Conservation (phyloP, 176 grass and related monocot genomes). For the Melocanna baccifera region DNA sequence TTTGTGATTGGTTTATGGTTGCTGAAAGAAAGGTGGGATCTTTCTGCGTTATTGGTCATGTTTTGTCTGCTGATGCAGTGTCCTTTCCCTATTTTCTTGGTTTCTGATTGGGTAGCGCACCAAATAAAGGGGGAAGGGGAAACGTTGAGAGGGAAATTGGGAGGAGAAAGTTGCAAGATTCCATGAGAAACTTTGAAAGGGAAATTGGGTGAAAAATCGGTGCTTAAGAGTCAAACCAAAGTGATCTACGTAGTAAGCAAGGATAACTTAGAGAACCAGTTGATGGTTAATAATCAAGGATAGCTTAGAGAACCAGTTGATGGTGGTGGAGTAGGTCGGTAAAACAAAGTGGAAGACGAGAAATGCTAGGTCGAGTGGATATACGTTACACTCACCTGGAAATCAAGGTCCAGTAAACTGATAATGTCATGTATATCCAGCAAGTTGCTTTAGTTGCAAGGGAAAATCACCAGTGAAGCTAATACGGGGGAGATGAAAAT, state of each 20-base stretch:
- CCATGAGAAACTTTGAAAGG: neutral
- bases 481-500: neutral
- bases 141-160: neutral
- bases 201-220: neutral
- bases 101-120: slow-evolving; percentile 31
- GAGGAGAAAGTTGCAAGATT: neutral
- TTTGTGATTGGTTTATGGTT: slow-evolving; percentile 25
- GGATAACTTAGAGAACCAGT: no score
- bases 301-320: neutral
- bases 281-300: neutral
- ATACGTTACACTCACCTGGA: neutral
- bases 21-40: slow-evolving; percentile 2
- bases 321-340: neutral
- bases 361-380: neutral
- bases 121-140: neutral
- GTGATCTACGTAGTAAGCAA: neutral
- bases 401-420: neutral
- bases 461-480: neutral
- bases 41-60: neutral
- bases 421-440: neutral
- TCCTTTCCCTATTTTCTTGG: slow-evolving; percentile 1
- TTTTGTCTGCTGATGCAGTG: slow-evolving; percentile 22
- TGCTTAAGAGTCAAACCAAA: neutral
- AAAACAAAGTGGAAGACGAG: neutral
- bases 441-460: neutral